Percentiles rank a stretch among this genome's conserved stretches.
Conservation (phyloP, 768 basidiomycete species). For the Trametes villosa region DNA sequence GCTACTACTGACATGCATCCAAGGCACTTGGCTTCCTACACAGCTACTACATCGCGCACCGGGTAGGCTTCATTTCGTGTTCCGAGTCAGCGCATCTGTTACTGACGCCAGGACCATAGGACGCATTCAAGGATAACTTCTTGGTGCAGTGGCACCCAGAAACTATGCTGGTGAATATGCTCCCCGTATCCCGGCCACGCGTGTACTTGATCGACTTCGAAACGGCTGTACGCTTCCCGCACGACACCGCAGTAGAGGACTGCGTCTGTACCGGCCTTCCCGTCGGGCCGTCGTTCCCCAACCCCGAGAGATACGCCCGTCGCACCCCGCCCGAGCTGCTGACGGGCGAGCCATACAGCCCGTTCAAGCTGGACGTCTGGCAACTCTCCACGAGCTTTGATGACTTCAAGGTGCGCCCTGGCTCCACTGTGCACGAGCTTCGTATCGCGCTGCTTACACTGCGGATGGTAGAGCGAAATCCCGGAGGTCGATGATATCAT, state of each 20-base stretch:
- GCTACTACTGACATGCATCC: neutral
- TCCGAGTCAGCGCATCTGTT: too few relatives aligned
- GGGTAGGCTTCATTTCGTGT: neutral
- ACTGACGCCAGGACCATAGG: neutral
- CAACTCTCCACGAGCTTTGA: neutral
- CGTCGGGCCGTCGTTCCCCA: neutral
- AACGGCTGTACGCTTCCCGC: neutral
- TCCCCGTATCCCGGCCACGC: constrained; percentile 2
- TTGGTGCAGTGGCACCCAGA: constrained; percentile 10
- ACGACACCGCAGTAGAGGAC: neutral
- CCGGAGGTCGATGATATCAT: too few relatives aligned
- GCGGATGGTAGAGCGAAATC: too few relatives aligned
- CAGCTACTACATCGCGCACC: constrained; percentile 4
- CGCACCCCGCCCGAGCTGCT: neutral
- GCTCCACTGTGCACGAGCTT: too few relatives aligned
- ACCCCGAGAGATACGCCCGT: neutral
- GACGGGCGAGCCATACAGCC: neutral
- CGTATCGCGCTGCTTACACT: too few relatives aligned
- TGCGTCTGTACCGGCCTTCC: constrained; percentile 3
- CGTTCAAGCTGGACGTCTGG: constrained; percentile 13
- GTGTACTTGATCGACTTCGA: constrained; percentile 15
- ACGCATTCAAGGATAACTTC: constrained; percentile 16
- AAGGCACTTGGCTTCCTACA: neutral
- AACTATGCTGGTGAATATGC: neutral
- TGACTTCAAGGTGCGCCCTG: neutral